Evolutionary conservation across 2,329 filamentous ascomycete genomes (phyloP), one percentile per base, ranked within the genome.

Genomic region (Aspergillus brunneoviolaceus): DNA sequence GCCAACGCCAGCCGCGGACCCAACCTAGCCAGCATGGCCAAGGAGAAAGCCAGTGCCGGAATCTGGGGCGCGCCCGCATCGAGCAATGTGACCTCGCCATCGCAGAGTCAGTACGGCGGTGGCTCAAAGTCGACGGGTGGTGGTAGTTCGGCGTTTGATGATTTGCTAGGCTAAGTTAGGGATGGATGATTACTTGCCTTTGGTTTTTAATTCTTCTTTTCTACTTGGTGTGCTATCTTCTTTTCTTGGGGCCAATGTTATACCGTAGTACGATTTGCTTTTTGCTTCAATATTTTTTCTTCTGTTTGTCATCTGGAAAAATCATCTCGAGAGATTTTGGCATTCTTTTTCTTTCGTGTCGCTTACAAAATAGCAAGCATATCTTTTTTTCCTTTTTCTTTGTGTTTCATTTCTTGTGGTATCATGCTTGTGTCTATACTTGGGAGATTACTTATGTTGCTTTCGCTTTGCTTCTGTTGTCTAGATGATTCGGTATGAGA

Each of bases 11-110:
- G 83, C 57, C 83, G 87, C 60, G 89, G 89, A 0, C 88, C 92
- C 55, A 93, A 93, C 58, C 85, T 99, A 79, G 93, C 92, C 31
- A 93, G 96, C 75, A 86, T 99, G 76, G 94, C 93, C n/a, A 97
- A 97, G 82, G 92, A 97, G 78, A 97, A 98, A 84, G 95, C 92
- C 60, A 92, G 88, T 69, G 92, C 93, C 16, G 92, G 93, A 7
- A 91, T 99, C 64, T 99, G 96, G 92, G 95, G 94, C 19, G 85
- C 90, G 0, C 83, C 89, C 16, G 82, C 87, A 78, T 77, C 70
- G 76, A 83, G 39, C 39, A 45, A 45, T 45, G 39, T 45, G 39
- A 45, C 39, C 39, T 45, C 39, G 16, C 39, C 61, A 80, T 85
- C 69, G 70, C 79, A 51, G 73, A 81, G 51, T 68, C 82, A 48